Percentiles rank a stretch among this genome's conserved stretches.
Evolutionary conservation across 2,329 filamentous ascomycete species (phyloP).

Genomic region (Nothomitra cinnamomea): DNA sequence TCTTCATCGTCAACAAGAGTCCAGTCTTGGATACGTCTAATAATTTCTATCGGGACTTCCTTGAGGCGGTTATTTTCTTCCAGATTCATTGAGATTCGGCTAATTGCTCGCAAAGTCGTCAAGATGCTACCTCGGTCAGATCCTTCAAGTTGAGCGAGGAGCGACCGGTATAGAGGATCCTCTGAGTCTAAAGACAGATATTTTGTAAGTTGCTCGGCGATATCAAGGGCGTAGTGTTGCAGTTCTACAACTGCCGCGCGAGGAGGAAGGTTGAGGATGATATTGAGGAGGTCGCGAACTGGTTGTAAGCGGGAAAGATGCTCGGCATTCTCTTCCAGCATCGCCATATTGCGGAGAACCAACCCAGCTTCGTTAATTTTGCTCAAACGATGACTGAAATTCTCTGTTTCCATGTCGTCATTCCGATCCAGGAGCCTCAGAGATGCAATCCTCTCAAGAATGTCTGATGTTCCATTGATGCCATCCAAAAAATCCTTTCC

Average conservation of each 20-base stretch:
- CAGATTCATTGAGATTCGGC: conserved; percentile 74
- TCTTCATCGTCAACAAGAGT: conserved; percentile 78
- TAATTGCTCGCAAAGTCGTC: conserved; percentile 63
- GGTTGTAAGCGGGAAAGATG: conserved; percentile 62
- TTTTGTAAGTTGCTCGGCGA: conserved; percentile 76
- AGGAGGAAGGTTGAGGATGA: conserved; percentile 61
- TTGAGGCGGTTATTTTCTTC: conserved; percentile 62
- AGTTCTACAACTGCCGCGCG: conserved; percentile 61
- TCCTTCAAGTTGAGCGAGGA: conserved; percentile 37
- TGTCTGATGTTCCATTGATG: conserved; percentile 48
- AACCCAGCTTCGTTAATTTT: conserved; percentile 73
- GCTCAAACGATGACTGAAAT: conserved; percentile 53
- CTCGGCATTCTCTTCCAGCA: conserved; percentile 71
- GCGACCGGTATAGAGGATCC: conserved; percentile 62
- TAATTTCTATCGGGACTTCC: conserved; percentile 44
- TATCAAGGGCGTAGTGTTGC: conserved; percentile 81
- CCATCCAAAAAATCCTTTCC: conserved; percentile 44
- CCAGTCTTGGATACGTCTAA: conserved; percentile 57
- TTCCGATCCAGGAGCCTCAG: conserved; percentile 41
- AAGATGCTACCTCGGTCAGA: conserved; percentile 70
- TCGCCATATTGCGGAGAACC: conserved; percentile 91
- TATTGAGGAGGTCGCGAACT: conserved; percentile 66
- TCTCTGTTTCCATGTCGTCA: conserved; percentile 51
- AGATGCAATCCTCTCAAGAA: conserved; percentile 52
- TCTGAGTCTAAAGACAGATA: conserved; percentile 55